Evolutionary conservation across 2,329 filamentous ascomycete genomes (phyloP).

Genomic region (Nannizzia gypsea): DNA sequence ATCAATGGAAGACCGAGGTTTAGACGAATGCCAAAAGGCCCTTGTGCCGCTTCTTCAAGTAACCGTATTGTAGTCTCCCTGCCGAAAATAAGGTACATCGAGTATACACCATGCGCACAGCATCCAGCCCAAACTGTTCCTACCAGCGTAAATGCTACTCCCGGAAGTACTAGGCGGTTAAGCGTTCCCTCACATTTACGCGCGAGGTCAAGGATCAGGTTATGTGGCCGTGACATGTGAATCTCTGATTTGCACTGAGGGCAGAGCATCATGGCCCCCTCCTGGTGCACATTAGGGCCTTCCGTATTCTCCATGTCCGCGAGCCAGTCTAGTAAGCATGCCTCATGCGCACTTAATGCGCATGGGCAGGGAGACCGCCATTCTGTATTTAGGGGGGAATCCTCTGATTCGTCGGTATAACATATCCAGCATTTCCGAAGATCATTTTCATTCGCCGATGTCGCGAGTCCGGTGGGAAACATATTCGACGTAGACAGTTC

Average conservation of each 20-base stretch:
- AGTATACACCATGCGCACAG: constrained; percentile 49
- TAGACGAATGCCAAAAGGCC: constrained; percentile 38
- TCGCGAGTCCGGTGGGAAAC: neutral
- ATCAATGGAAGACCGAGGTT: constrained; percentile 55
- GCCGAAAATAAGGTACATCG: constrained; percentile 56
- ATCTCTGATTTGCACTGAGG: constrained; percentile 84
- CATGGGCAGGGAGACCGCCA: constrained; percentile 91
- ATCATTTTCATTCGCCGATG: constrained; percentile 20
- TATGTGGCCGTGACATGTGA: constrained; percentile 59
- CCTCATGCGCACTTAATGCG: constrained; percentile 79
- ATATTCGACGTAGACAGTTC: neutral
- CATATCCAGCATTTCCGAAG: constrained; percentile 56
- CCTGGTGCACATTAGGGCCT: constrained; percentile 38
- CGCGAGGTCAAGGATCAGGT: constrained; percentile 57
- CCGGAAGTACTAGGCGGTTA: constrained; percentile 51
- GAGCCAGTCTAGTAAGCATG: constrained; percentile 83
- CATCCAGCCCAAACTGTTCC: constrained; percentile 42
- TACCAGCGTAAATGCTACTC: constrained; percentile 43
- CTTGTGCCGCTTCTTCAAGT: constrained; percentile 31
- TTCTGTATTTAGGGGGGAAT: constrained; percentile 44
- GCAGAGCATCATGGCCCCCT: constrained; percentile 56
- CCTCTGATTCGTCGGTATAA: constrained; percentile 54
- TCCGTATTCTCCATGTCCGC: constrained; percentile 66
- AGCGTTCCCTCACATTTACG: constrained; percentile 47
- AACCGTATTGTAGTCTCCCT: constrained; percentile 47